phyloP scores from a whole-genome alignment of 129 eudicot species.

The Kitagawia praeruptora region DNA sequence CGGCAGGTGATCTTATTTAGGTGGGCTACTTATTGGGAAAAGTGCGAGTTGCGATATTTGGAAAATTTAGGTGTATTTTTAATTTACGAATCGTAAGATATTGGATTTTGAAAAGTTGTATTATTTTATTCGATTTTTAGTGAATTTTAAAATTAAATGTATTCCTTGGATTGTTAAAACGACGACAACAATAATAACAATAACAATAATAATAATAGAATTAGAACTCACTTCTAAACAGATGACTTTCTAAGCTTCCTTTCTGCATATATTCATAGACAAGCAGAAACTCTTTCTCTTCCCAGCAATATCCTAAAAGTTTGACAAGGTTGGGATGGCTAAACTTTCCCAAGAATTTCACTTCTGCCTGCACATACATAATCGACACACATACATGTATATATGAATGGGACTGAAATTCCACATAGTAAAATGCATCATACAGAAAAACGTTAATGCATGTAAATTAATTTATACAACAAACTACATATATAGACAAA shows the following conservation, averaged over 20 bases:
- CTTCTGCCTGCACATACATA: constrained; percentile 4
- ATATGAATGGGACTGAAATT: not conserved
- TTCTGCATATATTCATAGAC: constrained; percentile 12
- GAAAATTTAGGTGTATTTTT: too few species aligned
- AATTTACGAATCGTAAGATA: too few species aligned
- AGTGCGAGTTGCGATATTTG: too few species aligned
- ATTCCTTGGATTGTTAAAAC: too few species aligned
- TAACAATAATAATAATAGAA: too few species aligned
- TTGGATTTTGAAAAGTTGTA: too few species aligned
- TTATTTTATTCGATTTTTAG: too few species aligned
- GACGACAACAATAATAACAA: too few species aligned
- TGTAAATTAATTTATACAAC: not conserved
- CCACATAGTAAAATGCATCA: not conserved
- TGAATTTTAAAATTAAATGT: too few species aligned
- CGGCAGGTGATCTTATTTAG: too few species aligned
- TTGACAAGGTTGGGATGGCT: constrained; percentile 17
- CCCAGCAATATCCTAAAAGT: constrained; percentile 18
- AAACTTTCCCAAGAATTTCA: constrained; percentile 13
- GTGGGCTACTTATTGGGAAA: too few species aligned
- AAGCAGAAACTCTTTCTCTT: constrained; percentile 7
- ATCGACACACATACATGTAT: not conserved
- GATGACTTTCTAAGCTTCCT: constrained; percentile 13
- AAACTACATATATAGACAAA: too few species aligned
- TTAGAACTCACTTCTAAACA: constrained; percentile 3
- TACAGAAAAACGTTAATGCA: not conserved